Conservation (phyloP, 768 basidiomycete species). For the Kwoniella heveanensis region DNA sequence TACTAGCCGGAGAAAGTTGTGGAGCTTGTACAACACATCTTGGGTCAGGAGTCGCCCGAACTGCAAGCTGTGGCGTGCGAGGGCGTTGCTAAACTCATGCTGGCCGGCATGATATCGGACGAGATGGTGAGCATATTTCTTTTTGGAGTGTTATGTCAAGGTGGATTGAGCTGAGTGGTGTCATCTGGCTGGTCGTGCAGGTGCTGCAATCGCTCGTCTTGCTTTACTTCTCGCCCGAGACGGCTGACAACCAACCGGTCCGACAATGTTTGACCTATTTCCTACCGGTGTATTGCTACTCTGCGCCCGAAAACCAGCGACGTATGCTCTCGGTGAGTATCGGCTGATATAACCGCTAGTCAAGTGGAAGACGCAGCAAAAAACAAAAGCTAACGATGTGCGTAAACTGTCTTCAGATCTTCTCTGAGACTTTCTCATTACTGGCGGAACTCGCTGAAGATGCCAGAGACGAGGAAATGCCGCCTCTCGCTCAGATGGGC, state of each 20-base stretch:
- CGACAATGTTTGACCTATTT: conserved; percentile 85
- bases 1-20: conserved; percentile 64
- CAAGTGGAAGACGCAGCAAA: neutral
- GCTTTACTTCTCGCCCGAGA: conserved; percentile 77
- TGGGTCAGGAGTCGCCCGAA: conserved; percentile 65
- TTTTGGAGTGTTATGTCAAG: neutral
- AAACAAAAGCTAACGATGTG: neutral
- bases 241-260: conserved; percentile 75
- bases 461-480: conserved; percentile 70
- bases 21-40: conserved; percentile 66
- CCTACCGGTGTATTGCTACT: conserved; percentile 82
- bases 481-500: conserved; percentile 70
- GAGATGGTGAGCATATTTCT: conserved; percentile 62
- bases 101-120: conserved; percentile 74
- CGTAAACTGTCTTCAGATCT: conserved; percentile 61
- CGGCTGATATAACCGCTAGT: neutral
- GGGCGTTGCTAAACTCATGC: conserved; percentile 82
- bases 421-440: conserved; percentile 68
- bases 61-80: conserved; percentile 73
- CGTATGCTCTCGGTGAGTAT: conserved; percentile 67
- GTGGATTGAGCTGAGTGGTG: neutral
- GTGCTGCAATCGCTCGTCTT: conserved; percentile 62
- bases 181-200: conserved; percentile 44
- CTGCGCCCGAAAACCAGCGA: conserved; percentile 71
- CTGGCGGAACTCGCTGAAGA: conserved; percentile 65